Base-by-base conservation (phyloP, 352 stramenopile genomes). In the Lagenidium giganteum region DNA sequence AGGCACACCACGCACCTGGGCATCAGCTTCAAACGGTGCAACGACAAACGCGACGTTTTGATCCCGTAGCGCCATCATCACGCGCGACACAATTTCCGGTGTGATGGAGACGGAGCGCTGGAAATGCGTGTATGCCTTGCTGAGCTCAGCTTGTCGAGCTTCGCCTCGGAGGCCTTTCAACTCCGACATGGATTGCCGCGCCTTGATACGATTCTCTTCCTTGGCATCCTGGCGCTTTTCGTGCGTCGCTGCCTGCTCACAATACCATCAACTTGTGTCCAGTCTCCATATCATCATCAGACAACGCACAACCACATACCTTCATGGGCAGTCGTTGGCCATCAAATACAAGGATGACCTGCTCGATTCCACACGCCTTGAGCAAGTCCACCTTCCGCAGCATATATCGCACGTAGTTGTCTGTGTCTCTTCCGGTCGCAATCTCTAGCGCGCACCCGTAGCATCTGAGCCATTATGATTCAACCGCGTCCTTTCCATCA, bases 391-490 rank as follows among this genome's bases (percentile, higher is more conserved):
- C 71, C 52, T 87, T 87, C 22, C 75, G 75, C 41, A 90, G 57
- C 68, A 90, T 83, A 29, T 87, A 90, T 3, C 57, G 60, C 1
- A 90, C 65, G 43, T 87, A 90, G 27, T 64, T 62, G 32, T 85
- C 65, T 4, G 75, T 90, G 2, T 68, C 55, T 17, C 69, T 67
- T 33, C 75, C 72, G 0, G 68, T 84, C 17, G 71, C 79, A 33
- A 90, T 58, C 42, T 90, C 75, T 42, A 73, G 84, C n/a, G 78
- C 78, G 18, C 72, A 90, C 21, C 72, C 72, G 37, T 90, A 90
- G 60, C 75, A 87, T 23, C 77, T 90, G 33, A 22, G 8, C 17
- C 11, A 23, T n/a, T n/a, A n/a, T n/a, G n/a, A n/a, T n/a, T n/a
- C n/a, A n/a, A n/a, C n/a, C n/a, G n/a, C n/a, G n/a, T n/a, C n/a